A percentile compares a stretch with the other conserved stretches of the same genome.
phyloP scores from a whole-genome alignment of 2,329 filamentous ascomycete species.

The Aspergillus clavatus region DNA sequence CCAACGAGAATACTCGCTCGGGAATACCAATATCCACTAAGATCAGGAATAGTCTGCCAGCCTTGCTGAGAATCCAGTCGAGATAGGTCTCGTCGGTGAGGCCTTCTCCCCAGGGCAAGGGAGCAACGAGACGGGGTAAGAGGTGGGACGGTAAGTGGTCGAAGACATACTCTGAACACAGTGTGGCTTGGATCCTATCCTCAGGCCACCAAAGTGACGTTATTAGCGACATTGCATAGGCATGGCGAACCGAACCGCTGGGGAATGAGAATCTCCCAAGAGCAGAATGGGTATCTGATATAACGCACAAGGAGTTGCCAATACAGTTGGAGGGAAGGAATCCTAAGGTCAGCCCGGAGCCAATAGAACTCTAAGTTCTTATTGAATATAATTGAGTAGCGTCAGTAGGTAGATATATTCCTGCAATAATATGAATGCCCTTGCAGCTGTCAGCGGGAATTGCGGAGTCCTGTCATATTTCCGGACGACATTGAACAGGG shows the following conservation, averaged over 20 bases:
- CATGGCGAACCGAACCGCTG: constrained; percentile 12
- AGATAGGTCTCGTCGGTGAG: constrained; percentile 51
- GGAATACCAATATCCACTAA: constrained; percentile 56
- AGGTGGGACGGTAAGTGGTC: constrained; percentile 31
- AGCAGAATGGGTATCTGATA: constrained; percentile 6
- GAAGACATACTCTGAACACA: constrained; percentile 40
- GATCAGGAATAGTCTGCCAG: constrained; percentile 55
- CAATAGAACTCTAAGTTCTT: background rate
- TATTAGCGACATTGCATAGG: constrained; percentile 22
- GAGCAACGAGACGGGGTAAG: constrained; percentile 35
- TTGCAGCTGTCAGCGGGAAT: background rate
- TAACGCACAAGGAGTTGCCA: background rate
- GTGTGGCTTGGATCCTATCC: constrained; percentile 40
- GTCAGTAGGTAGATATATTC: too few relatives aligned
- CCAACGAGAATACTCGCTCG: constrained; percentile 58
- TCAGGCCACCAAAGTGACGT: constrained; percentile 45
- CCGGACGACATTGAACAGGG: background rate
- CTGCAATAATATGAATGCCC: background rate
- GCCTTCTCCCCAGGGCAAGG: constrained; percentile 41
- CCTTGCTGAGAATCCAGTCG: constrained; percentile 58
- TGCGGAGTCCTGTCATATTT: background rate
- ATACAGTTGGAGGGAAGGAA: background rate
- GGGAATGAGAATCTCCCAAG: constrained; percentile 1
- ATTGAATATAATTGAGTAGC: background rate
- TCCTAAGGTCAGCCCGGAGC: background rate